Base-by-base conservation (phyloP, 1,139 yeast genomes). In the Waltiozyma sp. region DNA sequence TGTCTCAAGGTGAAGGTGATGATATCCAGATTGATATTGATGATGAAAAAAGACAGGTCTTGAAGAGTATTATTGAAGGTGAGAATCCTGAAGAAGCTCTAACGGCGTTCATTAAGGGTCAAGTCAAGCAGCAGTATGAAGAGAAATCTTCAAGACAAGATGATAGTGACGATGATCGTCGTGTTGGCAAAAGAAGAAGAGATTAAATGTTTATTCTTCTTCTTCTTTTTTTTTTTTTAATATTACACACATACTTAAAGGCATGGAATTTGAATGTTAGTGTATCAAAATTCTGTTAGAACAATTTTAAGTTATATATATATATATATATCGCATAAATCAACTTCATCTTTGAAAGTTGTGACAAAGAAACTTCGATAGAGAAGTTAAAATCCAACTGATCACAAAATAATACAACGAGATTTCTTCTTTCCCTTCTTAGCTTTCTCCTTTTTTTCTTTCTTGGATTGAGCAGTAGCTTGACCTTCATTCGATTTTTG, bases 81-180 rank as follows among this genome's bases (percentile, higher is more conserved):
- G 91, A 84, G 11, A 77, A 82, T 50, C 82, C 91, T 1, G 91
- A 85, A 54, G 91, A 80, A 51, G 85, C 78, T 21, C 68, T 89
- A 43, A 74, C 84, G 54, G 77, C 76, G 40, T 76, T 82, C 55
- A 75, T 88, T 40, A 68, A 75, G 48, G 73, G 73, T 19, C 79
- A 84, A 19, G 80, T 87, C 15, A 75, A 78, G 39, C 73, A 73
- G 28, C 74, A 74, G 55, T 52, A 60, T 44, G 44, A 59, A 9
- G 39, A 39, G 14, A 45, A 44, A 13, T 43, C 41, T 8, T 31
- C 19, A 6, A 43, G 41, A 31, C 34, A 37, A 4, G 31, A 41
- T 19, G 37, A 35, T 11, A 44, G 44, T 11, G 45, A 41, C 5
- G 45, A 44, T 15, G 53, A 47, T 6, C 54, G 54, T 16, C 46